Evolutionary conservation across 352 stramenopile genomes (phyloP), one percentile per base, ranked within the genome.

Genomic region (Pythium scleroteichum): DNA sequence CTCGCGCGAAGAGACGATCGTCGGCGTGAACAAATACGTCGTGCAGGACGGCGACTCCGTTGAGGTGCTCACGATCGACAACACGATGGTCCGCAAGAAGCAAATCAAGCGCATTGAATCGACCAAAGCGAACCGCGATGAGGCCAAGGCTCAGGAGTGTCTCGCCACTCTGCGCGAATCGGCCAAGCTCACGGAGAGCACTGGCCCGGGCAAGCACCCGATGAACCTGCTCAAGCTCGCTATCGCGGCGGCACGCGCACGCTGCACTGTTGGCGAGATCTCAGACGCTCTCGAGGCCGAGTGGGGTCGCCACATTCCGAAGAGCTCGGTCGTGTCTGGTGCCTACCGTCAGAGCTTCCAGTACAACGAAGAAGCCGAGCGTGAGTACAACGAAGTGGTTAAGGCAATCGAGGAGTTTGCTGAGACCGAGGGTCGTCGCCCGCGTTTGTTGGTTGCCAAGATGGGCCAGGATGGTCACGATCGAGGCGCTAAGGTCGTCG

Each of bases 381-480:
- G 76, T 17, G 94, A 98, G 59, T 98, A 98, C 72, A 78, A 97
- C 42, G 48, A 64, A 33, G 92, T 97, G 32, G 66, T 98, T 23
- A 82, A 82, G 23, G 72, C 87, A 61, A 94, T 99, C 19, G 88
- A 98, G 62, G 81, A 81, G 24, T 99, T 99, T 77, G 90, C 94
- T 27, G 67, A 97, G 61, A 70, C 62, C 13, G 87, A 98, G 52
- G 97, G 97, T 40, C 86, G 97, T 54, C 85, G 96, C 39, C 97
- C 96, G 45, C 84, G 96, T 58, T 94, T 99, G 66, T 69, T 99
- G 26, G 92, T 99, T 14, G 94, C 95, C 40, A 98, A 98, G 71
- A 97, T 97, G 86, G 90, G 94, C 29, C 94, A 98, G 77, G 97
- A 99, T 73, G 97, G 96, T 24, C 97, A 99, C 67, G 97, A 99